Evolutionary conservation across 2,329 filamentous ascomycete species (phyloP), one percentile per base, ranked within the genome.

Genomic region (Cladophialophora carrionii): DNA sequence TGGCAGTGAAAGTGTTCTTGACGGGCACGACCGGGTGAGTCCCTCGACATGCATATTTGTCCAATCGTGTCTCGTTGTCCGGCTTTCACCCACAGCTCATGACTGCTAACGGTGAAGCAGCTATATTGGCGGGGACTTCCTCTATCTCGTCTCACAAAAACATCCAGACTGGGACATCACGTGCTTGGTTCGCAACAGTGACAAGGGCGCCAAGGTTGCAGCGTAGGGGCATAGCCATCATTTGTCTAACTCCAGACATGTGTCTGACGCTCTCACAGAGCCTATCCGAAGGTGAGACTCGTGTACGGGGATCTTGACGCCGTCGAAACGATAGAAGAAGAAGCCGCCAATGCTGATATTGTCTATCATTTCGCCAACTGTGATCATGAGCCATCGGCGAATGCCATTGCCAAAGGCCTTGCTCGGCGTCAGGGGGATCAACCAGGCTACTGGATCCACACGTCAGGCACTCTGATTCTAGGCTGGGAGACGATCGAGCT

Each of bases 41-140:
- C 4, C 48, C 12, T 29, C 12, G 48, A 52, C 26, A 8, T 24
- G 12, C 48, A n/a, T 20, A 43, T 43, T 8, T 26, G 7, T 26
- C 6, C 48, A 20, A 20, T 26, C 4, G n/a, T 14, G 26, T 52
- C 20, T 17, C 48, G 2, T 26, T 12, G 17, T 26, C 22, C 4
- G 48, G 1, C 48, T 24, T 20, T 24, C 22, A 12, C 48, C 20
- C 22, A 29, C 22, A 52, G 2, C 48, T 52, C 22, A 12, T 14
- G 10, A 26, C 48, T 43, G 48, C 48, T 52, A 52, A 52, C 20
- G 17, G 9, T 52, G 48, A 29, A 24, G 48, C 48, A 52, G 83
- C 34, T 85, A 84, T 70, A 84, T 85, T 55, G 83, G 83, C 5
- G 83, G 83, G 34, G 82, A 83, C 57, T 77, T 79, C 46, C 76